phyloP scores from a whole-genome alignment of 2,329 filamentous ascomycete genomes.

The Byssothecium circinans region DNA sequence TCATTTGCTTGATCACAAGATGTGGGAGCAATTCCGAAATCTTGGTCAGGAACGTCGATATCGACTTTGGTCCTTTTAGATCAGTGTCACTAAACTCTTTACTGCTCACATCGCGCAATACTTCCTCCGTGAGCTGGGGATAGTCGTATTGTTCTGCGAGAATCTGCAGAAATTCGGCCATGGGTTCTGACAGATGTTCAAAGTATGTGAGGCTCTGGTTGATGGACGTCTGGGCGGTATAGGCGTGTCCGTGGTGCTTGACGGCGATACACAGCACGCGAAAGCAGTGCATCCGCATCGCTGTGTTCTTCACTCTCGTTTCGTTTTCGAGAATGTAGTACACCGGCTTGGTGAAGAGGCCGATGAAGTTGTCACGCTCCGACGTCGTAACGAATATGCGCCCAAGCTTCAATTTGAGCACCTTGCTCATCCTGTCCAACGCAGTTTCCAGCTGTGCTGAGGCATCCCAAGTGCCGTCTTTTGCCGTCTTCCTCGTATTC shows the following conservation, averaged over 20 bases:
- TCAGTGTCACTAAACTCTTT: slow-evolving; percentile 99
- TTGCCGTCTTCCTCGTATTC: slow-evolving; percentile 68
- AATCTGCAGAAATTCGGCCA: slow-evolving; percentile 98
- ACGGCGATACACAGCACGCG: slow-evolving; percentile 95
- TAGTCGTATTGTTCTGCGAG: slow-evolving; percentile 97
- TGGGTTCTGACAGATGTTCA: slow-evolving; percentile 96
- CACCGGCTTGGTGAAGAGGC: slow-evolving; percentile 85
- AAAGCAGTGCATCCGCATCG: slow-evolving; percentile 95
- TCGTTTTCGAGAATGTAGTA: slow-evolving; percentile 96
- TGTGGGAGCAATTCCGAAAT: slow-evolving; percentile 89
- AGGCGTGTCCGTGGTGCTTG: slow-evolving; percentile 96
- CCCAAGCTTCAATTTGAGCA: slow-evolving; percentile 86
- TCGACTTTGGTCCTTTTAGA: slow-evolving; percentile 90
- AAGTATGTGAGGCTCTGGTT: slow-evolving; percentile 98
- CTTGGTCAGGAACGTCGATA: slow-evolving; percentile 90
- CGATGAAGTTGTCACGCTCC: slow-evolving; percentile 92
- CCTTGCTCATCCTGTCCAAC: slow-evolving; percentile 93
- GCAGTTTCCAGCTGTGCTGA: slow-evolving; percentile 83
- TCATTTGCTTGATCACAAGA: slow-evolving; percentile 96
- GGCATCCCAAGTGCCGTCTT: slow-evolving; percentile 85
- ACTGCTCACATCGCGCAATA: slow-evolving; percentile 89
- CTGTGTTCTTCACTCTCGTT: slow-evolving; percentile 81
- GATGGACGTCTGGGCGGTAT: slow-evolving; percentile 95
- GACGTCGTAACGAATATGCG: slow-evolving; percentile 96
- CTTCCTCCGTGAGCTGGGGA: slow-evolving; percentile 89